phyloP scores from a whole-genome alignment of 1,284 basidiomycete species.

The Laetiporus sulphureus region DNA sequence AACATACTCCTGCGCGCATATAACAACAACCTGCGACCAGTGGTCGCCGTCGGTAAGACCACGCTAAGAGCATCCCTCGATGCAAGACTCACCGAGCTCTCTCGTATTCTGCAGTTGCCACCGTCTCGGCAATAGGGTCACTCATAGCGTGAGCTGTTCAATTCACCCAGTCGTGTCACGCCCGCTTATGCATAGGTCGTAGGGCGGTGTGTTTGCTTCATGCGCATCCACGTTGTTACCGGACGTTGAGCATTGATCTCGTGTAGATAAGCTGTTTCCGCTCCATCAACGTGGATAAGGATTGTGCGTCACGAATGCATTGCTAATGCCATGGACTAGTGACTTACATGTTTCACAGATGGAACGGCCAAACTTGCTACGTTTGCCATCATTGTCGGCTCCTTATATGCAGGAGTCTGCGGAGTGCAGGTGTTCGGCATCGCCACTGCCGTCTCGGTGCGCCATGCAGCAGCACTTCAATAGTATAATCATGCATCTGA shows the following conservation, averaged over 20 bases:
- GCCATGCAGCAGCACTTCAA: conserved; percentile 22
- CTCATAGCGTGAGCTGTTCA: conserved; percentile 42
- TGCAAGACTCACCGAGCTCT: not conserved
- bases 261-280: conserved; percentile 54
- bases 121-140: conserved; percentile 49
- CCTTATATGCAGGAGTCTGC: conserved; percentile 44
- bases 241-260: too few species aligned
- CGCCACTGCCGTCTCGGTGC: conserved; percentile 44
- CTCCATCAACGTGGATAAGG: conserved; percentile 40
- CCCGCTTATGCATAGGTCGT: too few species aligned
- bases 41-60: conserved; percentile 48
- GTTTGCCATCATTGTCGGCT: conserved; percentile 55
- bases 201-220: too few species aligned
- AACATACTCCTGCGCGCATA: conserved; percentile 48
- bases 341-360: conserved; percentile 26
- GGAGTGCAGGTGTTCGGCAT: conserved; percentile 56
- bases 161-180: too few species aligned
- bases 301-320: conserved; percentile 32
- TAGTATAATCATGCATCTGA: conserved; percentile 1
- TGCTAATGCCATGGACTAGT: not conserved
- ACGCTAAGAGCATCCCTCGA: not conserved
- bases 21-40: conserved; percentile 46
- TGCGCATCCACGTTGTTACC: too few species aligned
- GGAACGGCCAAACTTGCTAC: conserved; percentile 42
- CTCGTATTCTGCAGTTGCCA: conserved; percentile 34